Conservation (phyloP, 1,284 basidiomycete genomes). For the Melampsora larici-populina region DNA sequence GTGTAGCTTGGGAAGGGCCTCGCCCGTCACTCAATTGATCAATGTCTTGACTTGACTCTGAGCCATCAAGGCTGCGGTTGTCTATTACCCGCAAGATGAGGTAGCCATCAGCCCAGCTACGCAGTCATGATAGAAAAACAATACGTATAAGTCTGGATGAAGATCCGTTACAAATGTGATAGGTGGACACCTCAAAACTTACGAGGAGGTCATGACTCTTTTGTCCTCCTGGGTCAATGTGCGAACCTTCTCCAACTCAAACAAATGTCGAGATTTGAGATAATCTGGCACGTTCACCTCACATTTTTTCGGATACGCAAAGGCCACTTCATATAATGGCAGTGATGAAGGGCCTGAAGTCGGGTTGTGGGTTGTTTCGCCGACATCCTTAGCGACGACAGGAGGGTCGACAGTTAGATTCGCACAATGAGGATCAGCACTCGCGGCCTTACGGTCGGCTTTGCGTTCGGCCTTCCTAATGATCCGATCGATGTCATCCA, state of each 20-base stretch:
- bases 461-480: not conserved
- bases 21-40: not conserved
- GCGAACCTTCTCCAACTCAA: conserved; percentile 38
- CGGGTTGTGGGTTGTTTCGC: not conserved
- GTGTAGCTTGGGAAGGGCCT: not conserved
- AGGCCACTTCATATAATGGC: conserved; percentile 15
- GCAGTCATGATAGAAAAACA: not conserved
- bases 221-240: conserved; percentile 13
- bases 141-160: not conserved
- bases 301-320: conserved; percentile 18
- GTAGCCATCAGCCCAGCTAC: not conserved
- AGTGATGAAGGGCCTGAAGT: not conserved
- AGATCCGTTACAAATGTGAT: not conserved
- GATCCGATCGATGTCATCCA: no score
- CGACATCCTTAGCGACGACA: not conserved
- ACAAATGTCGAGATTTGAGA: conserved; percentile 23
- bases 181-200: not conserved
- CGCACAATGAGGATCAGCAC: not conserved
- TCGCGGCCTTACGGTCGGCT: not conserved
- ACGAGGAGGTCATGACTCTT: conserved; percentile 33
- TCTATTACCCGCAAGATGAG: conserved; percentile 31
- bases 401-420: no score
- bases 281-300: not conserved
- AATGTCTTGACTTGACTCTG: not conserved
- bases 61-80: not conserved